Conservation (phyloP, 768 basidiomycete genomes). For the Russula olivacea region DNA sequence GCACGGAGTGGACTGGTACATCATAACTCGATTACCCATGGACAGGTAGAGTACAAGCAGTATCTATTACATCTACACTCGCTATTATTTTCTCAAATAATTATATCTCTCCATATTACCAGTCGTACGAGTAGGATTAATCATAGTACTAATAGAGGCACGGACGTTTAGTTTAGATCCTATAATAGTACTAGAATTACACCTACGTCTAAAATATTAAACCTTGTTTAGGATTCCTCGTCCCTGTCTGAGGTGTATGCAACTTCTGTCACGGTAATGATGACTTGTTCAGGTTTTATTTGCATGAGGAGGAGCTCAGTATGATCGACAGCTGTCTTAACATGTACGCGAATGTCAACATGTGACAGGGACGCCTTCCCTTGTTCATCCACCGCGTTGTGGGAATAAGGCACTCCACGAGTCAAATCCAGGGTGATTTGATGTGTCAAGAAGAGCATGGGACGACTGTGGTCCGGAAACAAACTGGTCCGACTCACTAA, state of each 20-base stretch:
- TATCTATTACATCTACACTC: conserved; percentile 1
- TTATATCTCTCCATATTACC: conserved; percentile 8
- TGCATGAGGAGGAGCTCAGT: conserved; percentile 16
- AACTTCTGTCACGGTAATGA: conserved; percentile 2
- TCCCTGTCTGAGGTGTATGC: not conserved
- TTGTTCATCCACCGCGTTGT: not conserved
- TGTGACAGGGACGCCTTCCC: not conserved
- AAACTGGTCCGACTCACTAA: conserved; percentile 6
- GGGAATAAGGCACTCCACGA: conserved; percentile 1
- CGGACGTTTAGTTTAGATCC: conserved; percentile 8
- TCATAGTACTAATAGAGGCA: conserved; percentile 1
- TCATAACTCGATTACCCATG: conserved; percentile 1
- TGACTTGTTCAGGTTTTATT: conserved; percentile 12
- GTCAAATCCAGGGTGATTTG: conserved; percentile 20
- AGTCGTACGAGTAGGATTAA: conserved; percentile 11
- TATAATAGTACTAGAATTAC: conserved; percentile 9
- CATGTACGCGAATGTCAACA: conserved; percentile 8
- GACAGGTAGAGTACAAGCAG: not conserved
- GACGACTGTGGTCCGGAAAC: not conserved
- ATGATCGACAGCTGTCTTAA: conserved; percentile 13
- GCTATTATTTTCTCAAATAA: conserved; percentile 6
- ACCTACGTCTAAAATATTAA: conserved; percentile 2
- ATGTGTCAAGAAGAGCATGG: conserved; percentile 11
- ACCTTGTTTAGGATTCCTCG: not conserved
- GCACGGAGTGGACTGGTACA: conserved; percentile 21